Evolutionary conservation across 2,329 filamentous ascomycete genomes (phyloP), one percentile per base, ranked within the genome.

Genomic region (Paraphoma chrysanthemicola): DNA sequence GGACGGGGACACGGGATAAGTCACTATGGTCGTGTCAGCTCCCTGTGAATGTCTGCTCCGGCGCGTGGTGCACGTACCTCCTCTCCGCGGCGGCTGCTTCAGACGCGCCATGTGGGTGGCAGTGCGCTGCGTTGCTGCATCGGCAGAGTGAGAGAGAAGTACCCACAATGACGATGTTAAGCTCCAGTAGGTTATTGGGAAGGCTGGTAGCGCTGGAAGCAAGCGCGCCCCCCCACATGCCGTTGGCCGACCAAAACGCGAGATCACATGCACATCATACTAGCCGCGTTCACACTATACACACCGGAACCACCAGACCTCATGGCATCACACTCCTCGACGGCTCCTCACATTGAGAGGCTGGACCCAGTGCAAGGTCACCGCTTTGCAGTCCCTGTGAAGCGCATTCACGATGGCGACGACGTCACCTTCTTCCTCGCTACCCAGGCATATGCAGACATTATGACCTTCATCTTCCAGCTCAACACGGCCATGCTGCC

Each of bases 401-500:
- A 98, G 77, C 84, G 84, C 70, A 99, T 99, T 79, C 85, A 96
- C 78, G 91, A 95, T 68, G 89, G 89, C 54, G 81, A 88, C 57
- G 93, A 98, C 82, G 90, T 99, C 52, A 77, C 86, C 17, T 86
- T 85, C 60, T 99, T 98, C 76, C 86, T 96, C 51, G 85, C 84
- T 8, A 93, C 91, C 47, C 86, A 86, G 64, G 95, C 92, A 44
- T 97, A 98, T 78, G 85, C 87, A 56, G 92, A 97, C 72, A 91
- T 99, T 51, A 90, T 92, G 76, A 85, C 86, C 45, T 98, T 97
- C 75, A 81, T 98, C 45, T 83, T 96, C 63, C 95, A 98, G 78
- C 87, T 99, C 47, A 98, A 97, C 76, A 87, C 89, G 55, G 86
- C 93, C 10, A 87, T 98, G 79, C 91, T 94, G 64, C 93, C 94